Conservation (phyloP, 768 basidiomycete species). For the Termitomyces sp. region DNA sequence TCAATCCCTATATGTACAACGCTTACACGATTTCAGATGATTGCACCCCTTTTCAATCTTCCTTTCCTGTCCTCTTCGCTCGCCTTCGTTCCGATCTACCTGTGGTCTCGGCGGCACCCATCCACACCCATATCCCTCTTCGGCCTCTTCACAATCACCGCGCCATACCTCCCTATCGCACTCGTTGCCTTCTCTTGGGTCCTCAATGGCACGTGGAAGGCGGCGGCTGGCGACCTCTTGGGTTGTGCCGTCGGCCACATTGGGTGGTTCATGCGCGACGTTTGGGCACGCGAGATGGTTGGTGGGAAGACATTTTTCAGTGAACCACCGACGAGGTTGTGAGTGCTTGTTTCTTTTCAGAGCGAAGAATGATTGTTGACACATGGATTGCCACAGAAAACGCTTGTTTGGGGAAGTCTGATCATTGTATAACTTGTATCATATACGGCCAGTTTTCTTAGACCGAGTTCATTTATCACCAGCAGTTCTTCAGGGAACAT, state of each 20-base stretch:
- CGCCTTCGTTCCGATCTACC: constrained; percentile 93
- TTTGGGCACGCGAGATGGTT: constrained; percentile 85
- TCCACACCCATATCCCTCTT: constrained; percentile 95
- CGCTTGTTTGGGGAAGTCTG: constrained; percentile 60
- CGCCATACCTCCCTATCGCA: constrained; percentile 91
- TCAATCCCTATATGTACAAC: not conserved
- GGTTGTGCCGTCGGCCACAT: constrained; percentile 88
- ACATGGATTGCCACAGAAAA: constrained; percentile 38
- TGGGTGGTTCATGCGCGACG: constrained; percentile 81
- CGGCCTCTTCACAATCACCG: constrained; percentile 90
- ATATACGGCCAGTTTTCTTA: constrained; percentile 3
- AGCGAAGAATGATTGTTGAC: not conserved
- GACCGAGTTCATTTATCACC: constrained; percentile 12
- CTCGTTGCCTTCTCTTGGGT: constrained; percentile 87
- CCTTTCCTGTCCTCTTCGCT: constrained; percentile 92
- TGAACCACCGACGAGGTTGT: constrained; percentile 70
- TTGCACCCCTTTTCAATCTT: constrained; percentile 87
- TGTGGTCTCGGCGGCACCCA: constrained; percentile 95
- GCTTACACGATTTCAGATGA: constrained; percentile 37
- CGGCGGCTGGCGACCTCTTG: constrained; percentile 75
- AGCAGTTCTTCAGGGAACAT: not conserved
- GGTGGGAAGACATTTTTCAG: constrained; percentile 71
- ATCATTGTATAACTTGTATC: not conserved
- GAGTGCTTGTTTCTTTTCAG: constrained; percentile 29
- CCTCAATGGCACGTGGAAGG: constrained; percentile 79